Conservation (phyloP, 2,329 filamentous ascomycete species). For the Leptodontidium sp. region DNA sequence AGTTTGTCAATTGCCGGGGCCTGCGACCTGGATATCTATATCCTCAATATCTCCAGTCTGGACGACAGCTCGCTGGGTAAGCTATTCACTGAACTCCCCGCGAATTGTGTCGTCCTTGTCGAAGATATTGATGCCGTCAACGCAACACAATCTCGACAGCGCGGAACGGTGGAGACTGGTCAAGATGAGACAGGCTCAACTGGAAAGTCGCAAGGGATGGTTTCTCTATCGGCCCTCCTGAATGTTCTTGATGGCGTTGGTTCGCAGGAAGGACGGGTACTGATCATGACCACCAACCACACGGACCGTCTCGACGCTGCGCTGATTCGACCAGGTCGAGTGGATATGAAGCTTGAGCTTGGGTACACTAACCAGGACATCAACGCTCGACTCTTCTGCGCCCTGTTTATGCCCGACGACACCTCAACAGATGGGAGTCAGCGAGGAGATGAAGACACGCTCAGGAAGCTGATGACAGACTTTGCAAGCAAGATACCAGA, state of each 20-base stretch:
- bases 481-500: slow-evolving; percentile 27
- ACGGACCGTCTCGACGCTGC: slow-evolving; percentile 84
- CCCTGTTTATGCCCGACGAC: slow-evolving; percentile 37
- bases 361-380: slow-evolving; percentile 54
- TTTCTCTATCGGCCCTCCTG: slow-evolving; percentile 68
- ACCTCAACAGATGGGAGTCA: slow-evolving; percentile 11
- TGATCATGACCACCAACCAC: slow-evolving; percentile 72
- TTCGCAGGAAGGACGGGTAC: slow-evolving; percentile 50
- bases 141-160: slow-evolving; percentile 35
- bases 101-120: slow-evolving; percentile 58
- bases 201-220: slow-evolving; percentile 17
- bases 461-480: slow-evolving; percentile 22
- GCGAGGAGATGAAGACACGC: slow-evolving; percentile 21
- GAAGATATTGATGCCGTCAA: slow-evolving; percentile 58
- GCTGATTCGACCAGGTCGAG: slow-evolving; percentile 84
- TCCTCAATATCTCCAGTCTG: neutral
- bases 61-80: no score
- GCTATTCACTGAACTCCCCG: no score
- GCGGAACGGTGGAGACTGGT: slow-evolving; percentile 41
- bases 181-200: slow-evolving; percentile 28
- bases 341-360: slow-evolving; percentile 95
- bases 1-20: no score
- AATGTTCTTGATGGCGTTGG: slow-evolving; percentile 74
- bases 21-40: neutral
- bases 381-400: slow-evolving; percentile 43